Percentiles rank a stretch among this genome's conserved stretches.
Evolutionary conservation across 495 filamentous ascomycete species (phyloP).

Genomic region (Neurospora terricola): DNA sequence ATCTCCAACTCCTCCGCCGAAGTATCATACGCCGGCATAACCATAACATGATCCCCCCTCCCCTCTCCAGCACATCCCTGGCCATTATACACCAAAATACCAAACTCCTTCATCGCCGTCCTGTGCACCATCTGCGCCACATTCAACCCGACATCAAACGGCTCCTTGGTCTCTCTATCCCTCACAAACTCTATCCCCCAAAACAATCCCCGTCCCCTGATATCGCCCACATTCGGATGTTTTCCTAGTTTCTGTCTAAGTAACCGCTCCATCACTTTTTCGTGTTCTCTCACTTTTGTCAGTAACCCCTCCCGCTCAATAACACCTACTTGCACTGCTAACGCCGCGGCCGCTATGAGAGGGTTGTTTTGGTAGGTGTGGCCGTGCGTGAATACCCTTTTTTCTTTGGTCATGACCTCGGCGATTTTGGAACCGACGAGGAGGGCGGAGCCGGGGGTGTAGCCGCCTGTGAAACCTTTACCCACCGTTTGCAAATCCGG

Average conservation of each 20-base stretch:
- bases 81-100: conserved; percentile 58
- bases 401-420: conserved; percentile 47
- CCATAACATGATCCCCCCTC: conserved; percentile 59
- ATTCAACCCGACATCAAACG: conserved; percentile 31
- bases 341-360: conserved; percentile 42
- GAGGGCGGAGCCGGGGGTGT: conserved; percentile 16
- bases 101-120: conserved; percentile 36
- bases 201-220: conserved; percentile 55
- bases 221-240: conserved; percentile 52
- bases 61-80: conserved; percentile 54
- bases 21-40: conserved; percentile 38
- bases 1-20: conserved; percentile 40
- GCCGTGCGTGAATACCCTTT: conserved; percentile 42
- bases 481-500: conserved; percentile 59
- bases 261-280: conserved; percentile 33
- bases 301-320: conserved; percentile 41
- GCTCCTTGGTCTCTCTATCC: conserved; percentile 34
- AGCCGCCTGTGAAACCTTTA: conserved; percentile 53
- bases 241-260: conserved; percentile 30
- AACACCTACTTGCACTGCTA: conserved; percentile 43
- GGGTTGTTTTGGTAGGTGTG: conserved; percentile 56
- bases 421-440: conserved; percentile 8
- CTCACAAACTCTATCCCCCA: conserved; percentile 52
- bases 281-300: conserved; percentile 38
- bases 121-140: conserved; percentile 41